Evolutionary conservation across 495 filamentous ascomycete species (phyloP), one percentile per base, ranked within the genome.

Genomic region (Aspergillus coremiiformis): DNA sequence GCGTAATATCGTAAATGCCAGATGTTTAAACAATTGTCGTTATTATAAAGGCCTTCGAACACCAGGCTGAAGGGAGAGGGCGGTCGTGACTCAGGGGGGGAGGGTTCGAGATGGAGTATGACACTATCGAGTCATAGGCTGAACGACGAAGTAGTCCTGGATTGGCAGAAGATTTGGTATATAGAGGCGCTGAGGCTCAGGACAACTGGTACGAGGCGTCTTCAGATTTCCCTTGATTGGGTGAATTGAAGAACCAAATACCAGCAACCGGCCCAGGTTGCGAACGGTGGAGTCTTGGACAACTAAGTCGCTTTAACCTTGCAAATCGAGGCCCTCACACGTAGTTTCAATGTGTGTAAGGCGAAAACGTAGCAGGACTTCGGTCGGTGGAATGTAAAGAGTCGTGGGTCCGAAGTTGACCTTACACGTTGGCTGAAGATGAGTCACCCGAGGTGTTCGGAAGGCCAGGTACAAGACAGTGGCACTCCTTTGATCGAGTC

Each of bases 1-100:
- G 70, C 75, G 75, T 78, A 68, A 72, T 66, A 70, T 78, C 75
- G 75, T 77, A 62, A 74, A 53, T 57, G 50, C 61, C 57, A 60
- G 57, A 63, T 60, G 54, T 65, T 67, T 62, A 64, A 52, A 60
- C 45, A 61, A 59, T 55, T 52, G 49, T 58, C 59, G 59, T 58
- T 33, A 65, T 44, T 47, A 54, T 58, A 56, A 57, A 61, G 66
- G 55, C 68, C 65, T 68, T 60, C 67, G 62, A 72, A 74, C 69
- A 67, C 69, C 69, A 59, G 70, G 70, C 63, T 66, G 63, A 69
- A 67, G 63, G 69, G 59, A 43, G 49, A 51, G 50, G 53, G 44
- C 41, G 29, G 57, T 56, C 62, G 66, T 64, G 70, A 74, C 66
- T 72, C 66, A 61, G 49, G 56, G 51, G 47, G 55, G 54, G 50